Evolutionary conservation across 306 rosid species (phyloP), one percentile per base, ranked within the genome.

Genomic region (Benincasa hispida): DNA sequence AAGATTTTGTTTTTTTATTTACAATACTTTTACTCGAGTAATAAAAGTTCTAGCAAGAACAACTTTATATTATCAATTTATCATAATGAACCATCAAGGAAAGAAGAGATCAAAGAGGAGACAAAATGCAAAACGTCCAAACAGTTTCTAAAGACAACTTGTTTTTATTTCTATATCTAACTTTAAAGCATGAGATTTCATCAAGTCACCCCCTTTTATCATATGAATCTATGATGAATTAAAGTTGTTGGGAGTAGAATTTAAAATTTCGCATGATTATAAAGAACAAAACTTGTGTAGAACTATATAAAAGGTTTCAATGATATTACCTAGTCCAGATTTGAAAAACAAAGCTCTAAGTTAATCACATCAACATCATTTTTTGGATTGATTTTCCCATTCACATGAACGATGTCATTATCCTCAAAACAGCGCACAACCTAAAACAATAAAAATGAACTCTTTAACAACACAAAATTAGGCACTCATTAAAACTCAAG

Each of bases 391-490:
- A 94, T 90, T 87, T 87, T 92, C 50, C 97, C 97, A 77, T 84
- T 94, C 76, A 94, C 99, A 56, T 94, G 99, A 86, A 94, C 85
- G 78, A 92, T 86, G 77, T 94, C 97, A 73, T 94, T 88, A 85
- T 94, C 99, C 53, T 94, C 99, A 85, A 94, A 94, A 86, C 97
- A 94, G 28, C 96, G 88, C 32, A 94, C 96, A 74, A 92, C 95
- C 97, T 94, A 85, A 72, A 67, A 61, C 60, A 81, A 70, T 74
- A 80, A 62, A 50, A 82, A 75, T 28, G 35, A 83, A 77, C 76
- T 79, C 67, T 61, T 75, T 35, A 65, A 73, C 78, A 61, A 24
- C 7, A 66, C 11, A 22, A 18, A 17, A 72, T 50, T 28, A 5
- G 30, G 41, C 50, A 50, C 13, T 50, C n/a, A n/a, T n/a, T n/a